Evolutionary conservation across 441 rosid species (phyloP).

Genomic region (Euphorbia schlechtendalii): DNA sequence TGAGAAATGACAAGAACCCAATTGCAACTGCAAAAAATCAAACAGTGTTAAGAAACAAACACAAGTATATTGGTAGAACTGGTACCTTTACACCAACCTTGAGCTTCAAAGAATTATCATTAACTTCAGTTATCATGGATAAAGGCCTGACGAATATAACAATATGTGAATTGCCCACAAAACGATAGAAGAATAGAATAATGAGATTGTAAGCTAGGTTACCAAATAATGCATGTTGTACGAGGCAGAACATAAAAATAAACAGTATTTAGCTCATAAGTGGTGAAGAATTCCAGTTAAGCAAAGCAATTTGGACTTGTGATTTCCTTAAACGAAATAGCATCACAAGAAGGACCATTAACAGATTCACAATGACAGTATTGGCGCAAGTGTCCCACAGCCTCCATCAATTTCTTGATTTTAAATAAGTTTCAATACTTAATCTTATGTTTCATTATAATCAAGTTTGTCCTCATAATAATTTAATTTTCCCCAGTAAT

Average conservation of each 20-base stretch:
- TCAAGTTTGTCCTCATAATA: no score
- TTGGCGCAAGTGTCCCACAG: background rate
- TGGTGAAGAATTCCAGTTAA: background rate
- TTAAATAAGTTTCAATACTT: background rate
- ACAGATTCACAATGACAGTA: background rate
- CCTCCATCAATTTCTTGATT: background rate
- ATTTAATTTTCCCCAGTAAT: background rate
- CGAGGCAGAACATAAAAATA: background rate
- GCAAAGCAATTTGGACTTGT: no score
- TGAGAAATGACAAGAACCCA: conserved; percentile 62
- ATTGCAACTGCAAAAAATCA: conserved; percentile 44
- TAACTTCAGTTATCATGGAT: conserved; percentile 27
- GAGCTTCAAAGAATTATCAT: conserved; percentile 35
- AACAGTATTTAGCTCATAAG: background rate
- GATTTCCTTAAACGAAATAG: background rate
- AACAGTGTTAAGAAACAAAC: conserved; percentile 23
- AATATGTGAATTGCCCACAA: conserved; percentile 12
- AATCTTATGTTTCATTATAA: background rate
- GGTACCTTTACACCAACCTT: conserved; percentile 36
- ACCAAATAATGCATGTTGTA: background rate
- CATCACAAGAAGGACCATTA: background rate
- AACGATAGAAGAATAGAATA: conserved; percentile 2
- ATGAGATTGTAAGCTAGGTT: background rate
- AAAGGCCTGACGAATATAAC: conserved; percentile 39
- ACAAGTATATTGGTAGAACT: conserved; percentile 11